Base-by-base conservation (phyloP, 2,329 filamentous ascomycete genomes). In the Claviceps spartinae region DNA sequence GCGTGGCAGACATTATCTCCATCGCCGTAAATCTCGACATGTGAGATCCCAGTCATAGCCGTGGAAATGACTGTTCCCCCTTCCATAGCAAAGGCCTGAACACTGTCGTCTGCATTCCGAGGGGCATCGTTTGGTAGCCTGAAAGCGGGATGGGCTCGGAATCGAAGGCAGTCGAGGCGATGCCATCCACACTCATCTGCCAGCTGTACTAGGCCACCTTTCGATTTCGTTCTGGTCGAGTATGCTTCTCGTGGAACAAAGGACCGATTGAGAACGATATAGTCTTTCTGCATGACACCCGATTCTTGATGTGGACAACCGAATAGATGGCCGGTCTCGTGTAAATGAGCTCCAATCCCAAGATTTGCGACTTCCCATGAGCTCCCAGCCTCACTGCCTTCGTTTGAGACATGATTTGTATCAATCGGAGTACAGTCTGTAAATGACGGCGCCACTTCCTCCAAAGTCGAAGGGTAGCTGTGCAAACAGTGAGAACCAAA, bases 311-410 rank as follows among this genome's bases (percentile, higher is more conserved):
- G 87, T 9, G 88, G 88, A 58, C 88, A 94, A 48, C 91, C 91
- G 58, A 97, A 86, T 22, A 95, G 68, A 68, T 95, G 91, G 3
- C 91, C 91, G 0, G 85, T 85, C 67, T 96, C 89, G 66, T 95
- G 91, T 47, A 97, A 68, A 66, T 97, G 91, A 9, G 88, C 90
- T 7, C 91, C 91, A 57, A 97, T 94, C 34, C 90, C 90, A 55
- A 95, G 85, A 60, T 91, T 95, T 26, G 88, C 89, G n/a, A 89
- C 83, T 65, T 97, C 91, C 91, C 91, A 97, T 47, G 83, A 93
- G 63, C 87, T 95, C 24, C 90, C 90, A 6, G 83, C 84, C 58
- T 95, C 87, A 59, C 86, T 85, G 65, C 82, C 88, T 64, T 95
- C 88, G 61, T 96, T 95, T 16, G 86, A 85, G 40, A 95, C 82